A percentile compares a stretch with the other conserved stretches of the same genome.
Evolutionary conservation across 1,284 basidiomycete species (phyloP).

Genomic region (Boletus austroedulis): DNA sequence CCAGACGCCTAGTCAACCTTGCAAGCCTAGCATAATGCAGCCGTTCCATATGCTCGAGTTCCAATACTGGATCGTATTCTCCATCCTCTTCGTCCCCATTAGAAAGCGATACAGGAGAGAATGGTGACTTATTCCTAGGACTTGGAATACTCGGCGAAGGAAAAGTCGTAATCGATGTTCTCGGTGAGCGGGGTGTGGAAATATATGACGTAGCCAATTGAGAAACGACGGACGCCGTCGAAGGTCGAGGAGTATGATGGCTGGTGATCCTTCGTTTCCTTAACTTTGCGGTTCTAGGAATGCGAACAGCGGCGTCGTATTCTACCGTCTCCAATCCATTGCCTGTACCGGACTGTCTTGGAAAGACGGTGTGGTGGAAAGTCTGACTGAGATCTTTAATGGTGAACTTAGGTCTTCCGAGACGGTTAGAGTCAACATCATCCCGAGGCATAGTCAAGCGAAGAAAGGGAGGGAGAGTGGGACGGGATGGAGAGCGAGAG

Average conservation of each 20-base stretch:
- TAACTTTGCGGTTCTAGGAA: not conserved
- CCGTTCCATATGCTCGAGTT: slow-evolving; percentile 22
- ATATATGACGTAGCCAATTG: slow-evolving; percentile 1
- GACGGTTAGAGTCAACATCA: not conserved
- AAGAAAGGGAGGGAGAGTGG: slow-evolving; percentile 20
- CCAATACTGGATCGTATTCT: slow-evolving; percentile 8
- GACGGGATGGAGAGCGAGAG: slow-evolving; percentile 1
- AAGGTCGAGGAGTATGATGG: not conserved
- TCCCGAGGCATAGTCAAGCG: slow-evolving; percentile 5
- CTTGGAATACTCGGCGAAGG: slow-evolving; percentile 13
- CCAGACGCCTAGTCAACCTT: slow-evolving; percentile 42
- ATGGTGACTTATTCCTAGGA: slow-evolving; percentile 13
- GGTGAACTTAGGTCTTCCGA: not conserved
- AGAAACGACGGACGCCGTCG: slow-evolving; percentile 1
- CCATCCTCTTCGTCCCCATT: slow-evolving; percentile 3
- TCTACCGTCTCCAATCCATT: slow-evolving; percentile 1
- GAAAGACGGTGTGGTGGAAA: slow-evolving; percentile 14
- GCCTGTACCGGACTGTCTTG: not conserved
- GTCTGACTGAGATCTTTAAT: slow-evolving; percentile 2
- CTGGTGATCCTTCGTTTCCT: not conserved
- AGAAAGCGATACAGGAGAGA: slow-evolving; percentile 13
- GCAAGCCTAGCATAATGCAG: slow-evolving; percentile 37
- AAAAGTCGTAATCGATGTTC: slow-evolving; percentile 4
- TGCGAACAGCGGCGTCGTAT: not conserved
- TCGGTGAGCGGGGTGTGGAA: slow-evolving; percentile 2